Base-by-base conservation (phyloP, 2,329 filamentous ascomycete species). In the Aureobasidium melanogenum region DNA sequence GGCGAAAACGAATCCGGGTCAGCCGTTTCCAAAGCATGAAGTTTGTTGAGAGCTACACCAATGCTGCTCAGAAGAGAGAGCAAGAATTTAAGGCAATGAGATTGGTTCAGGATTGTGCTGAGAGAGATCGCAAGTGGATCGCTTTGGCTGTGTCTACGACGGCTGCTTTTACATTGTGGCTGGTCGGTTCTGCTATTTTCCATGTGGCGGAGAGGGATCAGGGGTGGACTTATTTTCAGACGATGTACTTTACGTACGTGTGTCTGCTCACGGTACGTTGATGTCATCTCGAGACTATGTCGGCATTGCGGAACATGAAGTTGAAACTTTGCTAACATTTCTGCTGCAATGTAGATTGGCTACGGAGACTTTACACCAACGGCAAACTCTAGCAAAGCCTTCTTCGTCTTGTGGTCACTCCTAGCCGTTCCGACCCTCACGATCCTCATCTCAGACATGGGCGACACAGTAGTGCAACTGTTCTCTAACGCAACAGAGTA, bases 321-420 rank as follows among this genome's bases (percentile, higher is more conserved):
- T 10, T 4, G 3, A 15, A 26, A 10, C 30, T 14, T 10, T 34
- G 39, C 52, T 56, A n/a, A 56, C 39, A 9, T 22, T 17, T 24
- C 19, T 50, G 12, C 17, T 15, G 15, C n/a, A 4, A 7, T 15
- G 5, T 1, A 57, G 41, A 81, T 84, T 47, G 81, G 81, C 1
- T 84, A 83, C 64, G 81, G 81, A 30, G 80, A 83, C 64, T 71
- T 75, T 24, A 70, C 71, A 1, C 77, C 76, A 0, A 69, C 71
- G 15, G 78, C 75, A 55, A 82, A 82, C 64, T 74, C 77, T 14
- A 79, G 79, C 9, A 80, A 78, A 65, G 74, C 79, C 1, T 83
- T 83, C 65, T 83, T 83, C 66, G 79, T 84, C 1, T 77, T 83
- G 63, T 84, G 81, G 81, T 79, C 78, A 15, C 68, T 83, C 5